Evolutionary conservation across 2,329 filamentous ascomycete genomes (phyloP).

Genomic region (Hymenoscyphus repandus): DNA sequence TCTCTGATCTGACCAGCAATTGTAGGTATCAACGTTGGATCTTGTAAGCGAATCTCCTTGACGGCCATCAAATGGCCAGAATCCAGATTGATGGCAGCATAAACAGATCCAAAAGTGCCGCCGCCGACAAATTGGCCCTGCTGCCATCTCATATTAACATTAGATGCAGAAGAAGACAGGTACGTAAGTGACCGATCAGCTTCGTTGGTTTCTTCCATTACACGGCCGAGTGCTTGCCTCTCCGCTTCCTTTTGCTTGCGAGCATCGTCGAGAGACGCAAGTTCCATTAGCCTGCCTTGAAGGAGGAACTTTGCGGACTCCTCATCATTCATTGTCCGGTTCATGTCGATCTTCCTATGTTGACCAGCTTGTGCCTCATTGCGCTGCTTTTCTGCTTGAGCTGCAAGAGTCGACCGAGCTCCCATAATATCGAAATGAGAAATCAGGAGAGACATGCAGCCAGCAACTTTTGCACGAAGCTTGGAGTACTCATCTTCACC

Average conservation of each 20-base stretch:
- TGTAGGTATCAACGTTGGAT: constrained; percentile 90
- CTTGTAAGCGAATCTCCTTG: constrained; percentile 95
- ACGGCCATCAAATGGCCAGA: constrained; percentile 96
- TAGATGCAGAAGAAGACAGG: constrained; percentile 88
- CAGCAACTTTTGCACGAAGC: constrained; percentile 82
- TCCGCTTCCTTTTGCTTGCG: constrained; percentile 78
- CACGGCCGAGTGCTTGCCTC: constrained; percentile 79
- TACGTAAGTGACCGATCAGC: constrained; percentile 92
- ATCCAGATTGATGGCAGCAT: constrained; percentile 95
- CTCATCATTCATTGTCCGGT: constrained; percentile 70
- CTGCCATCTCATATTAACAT: constrained; percentile 95
- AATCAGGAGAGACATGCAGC: constrained; percentile 95
- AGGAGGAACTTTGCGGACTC: constrained; percentile 72
- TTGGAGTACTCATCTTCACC: constrained; percentile 81
- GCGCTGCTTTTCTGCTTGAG: constrained; percentile 86
- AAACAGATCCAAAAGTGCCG: constrained; percentile 95
- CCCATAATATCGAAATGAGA: constrained; percentile 99
- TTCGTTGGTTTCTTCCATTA: constrained; percentile 91
- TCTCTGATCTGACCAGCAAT: constrained; percentile 92
- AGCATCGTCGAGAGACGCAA: constrained; percentile 71
- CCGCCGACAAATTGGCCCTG: constrained; percentile 98
- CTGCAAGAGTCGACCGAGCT: constrained; percentile 84
- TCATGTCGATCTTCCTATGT: constrained; percentile 72
- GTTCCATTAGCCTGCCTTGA: constrained; percentile 66
- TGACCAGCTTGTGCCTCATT: constrained; percentile 75